phyloP scores from a whole-genome alignment of 1,139 yeast species.

The Suzukiozyma palmioleophila region DNA sequence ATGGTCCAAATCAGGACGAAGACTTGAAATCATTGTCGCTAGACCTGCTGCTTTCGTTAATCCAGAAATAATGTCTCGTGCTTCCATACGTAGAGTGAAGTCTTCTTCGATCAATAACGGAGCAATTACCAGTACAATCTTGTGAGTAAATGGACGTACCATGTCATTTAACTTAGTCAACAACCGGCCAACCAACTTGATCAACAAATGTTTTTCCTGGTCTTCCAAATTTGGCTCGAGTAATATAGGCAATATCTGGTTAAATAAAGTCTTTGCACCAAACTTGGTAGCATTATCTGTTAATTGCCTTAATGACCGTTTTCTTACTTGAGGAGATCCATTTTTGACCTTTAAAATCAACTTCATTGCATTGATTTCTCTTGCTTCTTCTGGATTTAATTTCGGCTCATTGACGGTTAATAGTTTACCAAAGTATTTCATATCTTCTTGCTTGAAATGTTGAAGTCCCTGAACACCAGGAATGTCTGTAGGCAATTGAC shows the following conservation, averaged over 20 bases:
- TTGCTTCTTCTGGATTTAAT: constrained; percentile 48
- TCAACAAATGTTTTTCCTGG: constrained; percentile 77
- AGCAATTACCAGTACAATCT: constrained; percentile 67
- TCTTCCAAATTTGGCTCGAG: constrained; percentile 73
- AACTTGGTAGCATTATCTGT: constrained; percentile 60
- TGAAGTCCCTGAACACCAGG: constrained; percentile 58
- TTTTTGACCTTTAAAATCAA: constrained; percentile 70
- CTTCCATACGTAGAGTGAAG: constrained; percentile 65
- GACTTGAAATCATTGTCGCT: constrained; percentile 66
- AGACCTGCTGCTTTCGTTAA: constrained; percentile 81
- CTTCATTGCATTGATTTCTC: constrained; percentile 60
- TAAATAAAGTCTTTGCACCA: constrained; percentile 70
- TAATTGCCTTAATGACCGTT: constrained; percentile 63
- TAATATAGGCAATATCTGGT: constrained; percentile 67
- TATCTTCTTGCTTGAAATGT: constrained; percentile 68
- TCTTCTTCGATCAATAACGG: constrained; percentile 84
- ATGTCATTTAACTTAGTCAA: constrained; percentile 60
- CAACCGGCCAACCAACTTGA: constrained; percentile 70
- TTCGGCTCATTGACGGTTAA: constrained; percentile 28
- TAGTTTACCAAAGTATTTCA: constrained; percentile 65
- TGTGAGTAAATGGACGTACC: constrained; percentile 70
- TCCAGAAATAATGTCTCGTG: constrained; percentile 73
- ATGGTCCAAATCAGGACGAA: constrained; percentile 81
- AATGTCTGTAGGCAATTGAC: constrained; percentile 46
- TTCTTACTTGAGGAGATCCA: constrained; percentile 66